Evolutionary conservation across 2,329 filamentous ascomycete genomes (phyloP).

Genomic region (Cercospora sojina): DNA sequence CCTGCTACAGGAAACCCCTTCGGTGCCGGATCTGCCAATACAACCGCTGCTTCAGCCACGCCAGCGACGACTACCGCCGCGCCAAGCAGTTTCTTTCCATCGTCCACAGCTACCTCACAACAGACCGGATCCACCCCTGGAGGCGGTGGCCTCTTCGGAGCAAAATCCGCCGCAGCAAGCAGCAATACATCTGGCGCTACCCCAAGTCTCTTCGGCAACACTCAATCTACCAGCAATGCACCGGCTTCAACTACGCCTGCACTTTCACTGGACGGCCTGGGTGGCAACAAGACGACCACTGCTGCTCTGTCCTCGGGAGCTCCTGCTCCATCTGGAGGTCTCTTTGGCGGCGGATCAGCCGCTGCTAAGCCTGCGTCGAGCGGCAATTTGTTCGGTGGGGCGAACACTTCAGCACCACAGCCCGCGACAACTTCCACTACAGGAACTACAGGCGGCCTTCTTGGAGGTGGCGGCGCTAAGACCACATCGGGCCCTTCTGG

Average conservation of each 20-base stretch:
- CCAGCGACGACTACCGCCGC: constrained; percentile 2
- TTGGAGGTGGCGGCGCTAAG: not conserved
- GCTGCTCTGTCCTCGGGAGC: not conserved
- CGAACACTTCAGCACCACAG: constrained; percentile 7
- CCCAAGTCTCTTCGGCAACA: constrained; percentile 13
- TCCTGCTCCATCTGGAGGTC: constrained; percentile 1
- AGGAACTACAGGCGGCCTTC: not conserved
- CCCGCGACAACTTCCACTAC: constrained; percentile 8
- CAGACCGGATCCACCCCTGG: constrained; percentile 6
- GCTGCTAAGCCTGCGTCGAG: constrained; percentile 7
- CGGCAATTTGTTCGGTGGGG: constrained; percentile 4
- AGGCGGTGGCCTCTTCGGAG: constrained; percentile 3
- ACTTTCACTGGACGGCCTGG: constrained; percentile 2
- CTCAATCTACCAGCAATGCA: constrained; percentile 8
- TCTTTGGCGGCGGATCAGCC: constrained; percentile 5
- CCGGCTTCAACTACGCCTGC: constrained; percentile 7
- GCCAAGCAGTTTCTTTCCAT: constrained; percentile 13
- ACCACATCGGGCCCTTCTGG: constrained; percentile 8
- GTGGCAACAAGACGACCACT: constrained; percentile 5
- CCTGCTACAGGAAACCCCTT: constrained; percentile 12
- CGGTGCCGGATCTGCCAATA: constrained; percentile 1
- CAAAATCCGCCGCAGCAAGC: not conserved
- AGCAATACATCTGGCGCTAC: constrained; percentile 8
- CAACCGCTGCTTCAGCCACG: constrained; percentile 8
- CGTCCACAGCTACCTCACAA: constrained; percentile 3